Evolutionary conservation across 2,329 filamentous ascomycete genomes (phyloP), one percentile per base, ranked within the genome.

Genomic region (Talaromyces pinophilus): DNA sequence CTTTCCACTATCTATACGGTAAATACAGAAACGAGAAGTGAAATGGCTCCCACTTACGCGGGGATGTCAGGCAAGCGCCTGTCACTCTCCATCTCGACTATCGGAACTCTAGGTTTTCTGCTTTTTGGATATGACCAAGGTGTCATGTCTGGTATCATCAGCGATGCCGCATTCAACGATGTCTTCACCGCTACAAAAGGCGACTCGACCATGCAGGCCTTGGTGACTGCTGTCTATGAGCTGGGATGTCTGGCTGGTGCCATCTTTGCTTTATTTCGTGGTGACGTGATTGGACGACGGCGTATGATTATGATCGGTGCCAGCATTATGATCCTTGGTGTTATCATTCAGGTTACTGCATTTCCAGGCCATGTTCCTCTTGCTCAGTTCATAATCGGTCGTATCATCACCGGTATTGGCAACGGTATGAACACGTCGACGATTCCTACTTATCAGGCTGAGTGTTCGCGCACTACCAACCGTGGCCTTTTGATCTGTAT

Each of bases 141-240:
- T 72, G 86, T 88, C 71, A 88, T 88, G 86, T 87, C 85, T 28
- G 86, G 86, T 69, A 87, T 87, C 92, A 89, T 90, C 48, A 62
- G 62, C 25, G 73, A 73, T 62, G 52, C 64, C 4, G 22, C 72
- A 35, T 78, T 78, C 68, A 66, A 73, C 67, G 64, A 73, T 54
- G 70, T 79, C 8, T 78, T 78, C 64, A 75, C 76, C 2, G 74
- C 76, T 4, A 73, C 75, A 22, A 72, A 73, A 59, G 67, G 66
- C 19, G 73, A 84, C 69, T 74, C 79, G 15, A 82, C 78, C 30
- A 81, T 80, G 77, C 80, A 83, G 73, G 82, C 80, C 28, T 80
- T 82, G 64, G 80, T 83, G 5, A 82, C 80, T 5, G 80, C 81
- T n/a, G 82, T 83, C 64, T 84, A 83, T 74, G 81, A 83, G 64